Conservation (phyloP, 2,329 filamentous ascomycete genomes). For the Xylariaceae sp. region DNA sequence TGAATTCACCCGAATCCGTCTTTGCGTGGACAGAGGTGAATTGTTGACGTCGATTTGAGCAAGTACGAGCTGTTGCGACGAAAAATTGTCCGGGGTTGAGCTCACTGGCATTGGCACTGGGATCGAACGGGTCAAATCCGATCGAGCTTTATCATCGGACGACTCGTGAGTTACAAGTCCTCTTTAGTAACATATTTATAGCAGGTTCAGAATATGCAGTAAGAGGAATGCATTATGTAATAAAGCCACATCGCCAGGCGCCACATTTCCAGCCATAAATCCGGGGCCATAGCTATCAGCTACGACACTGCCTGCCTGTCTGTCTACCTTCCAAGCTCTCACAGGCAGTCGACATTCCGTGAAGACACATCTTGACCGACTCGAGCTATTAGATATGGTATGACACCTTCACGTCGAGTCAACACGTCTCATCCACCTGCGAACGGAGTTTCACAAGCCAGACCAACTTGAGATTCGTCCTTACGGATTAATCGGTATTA, state of each 20-base stretch:
- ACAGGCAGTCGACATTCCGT: not conserved
- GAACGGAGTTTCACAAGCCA: not conserved
- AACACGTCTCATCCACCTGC: not conserved
- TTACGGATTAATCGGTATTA: not conserved
- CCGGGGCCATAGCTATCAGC: not conserved
- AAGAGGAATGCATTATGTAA: not conserved
- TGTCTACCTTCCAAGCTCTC: not conserved
- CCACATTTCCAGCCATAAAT: constrained; percentile 7
- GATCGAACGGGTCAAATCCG: not conserved
- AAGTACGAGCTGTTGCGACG: constrained; percentile 23
- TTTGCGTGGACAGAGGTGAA: not conserved
- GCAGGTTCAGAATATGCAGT: too few relatives aligned
- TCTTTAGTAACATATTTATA: too few relatives aligned
- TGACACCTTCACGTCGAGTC: not conserved
- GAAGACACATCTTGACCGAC: constrained; percentile 12
- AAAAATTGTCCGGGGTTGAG: constrained; percentile 21
- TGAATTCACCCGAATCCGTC: not conserved
- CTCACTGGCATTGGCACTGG: not conserved
- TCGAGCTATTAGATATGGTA: not conserved
- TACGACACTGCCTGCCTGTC: constrained; percentile 8
- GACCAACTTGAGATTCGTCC: not conserved
- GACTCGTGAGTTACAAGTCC: too few relatives aligned
- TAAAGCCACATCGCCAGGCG: not conserved
- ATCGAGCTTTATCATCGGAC: not conserved
- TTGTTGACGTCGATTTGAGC: constrained; percentile 6